Evolutionary conservation across 2,329 filamentous ascomycete genomes (phyloP).

Genomic region (Ophiostoma perfectum): DNA sequence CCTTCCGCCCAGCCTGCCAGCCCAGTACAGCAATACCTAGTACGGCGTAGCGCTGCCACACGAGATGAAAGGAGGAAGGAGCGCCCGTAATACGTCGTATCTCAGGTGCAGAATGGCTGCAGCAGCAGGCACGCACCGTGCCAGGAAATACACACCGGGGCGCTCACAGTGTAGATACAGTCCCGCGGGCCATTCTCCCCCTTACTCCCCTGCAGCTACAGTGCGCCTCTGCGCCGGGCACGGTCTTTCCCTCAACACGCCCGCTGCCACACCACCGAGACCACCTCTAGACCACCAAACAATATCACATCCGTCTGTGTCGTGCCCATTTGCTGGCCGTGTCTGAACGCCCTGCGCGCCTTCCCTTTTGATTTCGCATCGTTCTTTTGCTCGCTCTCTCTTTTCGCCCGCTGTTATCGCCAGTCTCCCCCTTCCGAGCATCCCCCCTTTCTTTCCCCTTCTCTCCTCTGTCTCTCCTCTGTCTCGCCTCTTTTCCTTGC

Average conservation of each 20-base stretch:
- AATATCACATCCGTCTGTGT: background rate
- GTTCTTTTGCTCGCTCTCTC: conserved; percentile 8
- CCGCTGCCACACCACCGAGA: conserved; percentile 4
- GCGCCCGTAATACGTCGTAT: no score
- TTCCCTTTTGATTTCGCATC: conserved; percentile 1
- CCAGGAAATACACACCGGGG: conserved; percentile 12
- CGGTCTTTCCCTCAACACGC: conserved; percentile 2
- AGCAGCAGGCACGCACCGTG: background rate
- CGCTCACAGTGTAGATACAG: background rate
- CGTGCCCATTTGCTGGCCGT: background rate
- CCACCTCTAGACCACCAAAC: background rate
- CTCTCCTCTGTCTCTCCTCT: background rate
- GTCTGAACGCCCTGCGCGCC: background rate
- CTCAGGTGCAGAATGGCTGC: no score
- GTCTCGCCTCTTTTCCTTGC: background rate
- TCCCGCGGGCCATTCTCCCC: background rate
- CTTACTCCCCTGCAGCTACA: background rate
- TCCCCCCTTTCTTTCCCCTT: background rate
- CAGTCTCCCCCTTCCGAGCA: background rate
- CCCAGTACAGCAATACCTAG: no score
- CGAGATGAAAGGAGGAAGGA: background rate
- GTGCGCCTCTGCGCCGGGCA: background rate
- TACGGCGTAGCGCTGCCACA: no score
- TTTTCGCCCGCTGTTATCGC: background rate
- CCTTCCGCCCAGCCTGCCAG: no score